Base-by-base conservation (phyloP, 1,284 basidiomycete genomes). In the Ustilago vetiveriae region DNA sequence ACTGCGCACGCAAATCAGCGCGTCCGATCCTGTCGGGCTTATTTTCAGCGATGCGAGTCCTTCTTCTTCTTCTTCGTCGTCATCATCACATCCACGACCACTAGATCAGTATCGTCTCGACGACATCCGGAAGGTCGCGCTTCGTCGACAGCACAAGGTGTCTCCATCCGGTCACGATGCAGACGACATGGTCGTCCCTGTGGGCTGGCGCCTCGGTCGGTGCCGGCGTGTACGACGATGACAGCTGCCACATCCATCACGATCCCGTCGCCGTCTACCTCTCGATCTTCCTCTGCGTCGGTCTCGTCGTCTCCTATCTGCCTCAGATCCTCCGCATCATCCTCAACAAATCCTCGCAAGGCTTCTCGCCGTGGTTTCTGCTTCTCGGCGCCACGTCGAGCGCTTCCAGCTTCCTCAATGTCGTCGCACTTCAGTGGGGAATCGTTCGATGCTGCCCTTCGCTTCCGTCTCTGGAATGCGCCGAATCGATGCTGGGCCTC, bases 281-380 rank as follows among this genome's bases (percentile, higher is more conserved):
- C 24, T 90, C 92, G 1, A 83, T 86, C 14, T 84, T 88, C 17
- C 87, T 98, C 56, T 90, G 91, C 68, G 79, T 86, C 56, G 95
- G 95, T 10, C 85, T 97, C 37, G 83, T 94, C 60, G 82, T 92
- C 56, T 96, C 93, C 39, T 97, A 96, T 83, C 82, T 90, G 10
- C 94, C 94, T 2, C 94, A 96, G 29, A 92, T 94, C 64, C 88
- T 93, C 75, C 83, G 79, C 46, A 80, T 81, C 54, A 40, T 71
- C 35, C 35, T 83, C 48, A 86, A 88, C 39, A 86, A 88, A 36
- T 90, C 92, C 0, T 94, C 92, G 0, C 88, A 94, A 72, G 94
- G 94, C 0, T 88, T 96, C 65, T 93, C 91, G 60, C 92, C 93
- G 48, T 91, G 91, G 88, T 98, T 92, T 81, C 84, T 98, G n/a